A percentile compares a stretch with the other conserved stretches of the same genome.
phyloP scores from a whole-genome alignment of 2,329 filamentous ascomycete genomes.

The Lecanicillium sp. region DNA sequence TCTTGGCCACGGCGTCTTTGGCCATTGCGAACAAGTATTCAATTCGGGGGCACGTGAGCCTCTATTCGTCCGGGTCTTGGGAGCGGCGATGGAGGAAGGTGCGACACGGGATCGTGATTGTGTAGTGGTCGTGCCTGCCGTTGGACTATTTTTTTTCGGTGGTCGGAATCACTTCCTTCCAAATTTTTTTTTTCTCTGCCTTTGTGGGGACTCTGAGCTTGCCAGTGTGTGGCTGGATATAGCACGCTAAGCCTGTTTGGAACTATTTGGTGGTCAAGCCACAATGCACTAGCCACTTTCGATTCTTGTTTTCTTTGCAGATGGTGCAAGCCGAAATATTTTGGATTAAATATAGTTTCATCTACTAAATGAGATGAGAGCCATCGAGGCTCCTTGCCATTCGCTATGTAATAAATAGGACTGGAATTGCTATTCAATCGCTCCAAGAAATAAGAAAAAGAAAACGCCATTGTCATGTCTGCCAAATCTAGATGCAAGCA shows the following conservation, averaged over 20 bases:
- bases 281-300: slow-evolving; percentile 7
- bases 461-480: too few species aligned
- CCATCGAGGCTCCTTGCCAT: background rate
- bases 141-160: slow-evolving; percentile 14
- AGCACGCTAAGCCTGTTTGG: slow-evolving; percentile 8
- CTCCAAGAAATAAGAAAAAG: too few species aligned
- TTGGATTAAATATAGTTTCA: background rate
- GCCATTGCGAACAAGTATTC: slow-evolving; percentile 24
- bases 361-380: too few species aligned
- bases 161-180: slow-evolving; percentile 18
- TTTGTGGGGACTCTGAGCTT: slow-evolving; percentile 22
- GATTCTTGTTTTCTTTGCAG: background rate
- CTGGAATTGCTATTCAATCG: too few species aligned
- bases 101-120: slow-evolving; percentile 5
- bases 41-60: slow-evolving; percentile 1
- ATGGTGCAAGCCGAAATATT: background rate
- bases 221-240: slow-evolving; percentile 15
- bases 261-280: slow-evolving; percentile 7
- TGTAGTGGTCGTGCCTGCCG: background rate
- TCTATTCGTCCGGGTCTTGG: background rate
- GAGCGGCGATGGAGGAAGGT: slow-evolving; percentile 13
- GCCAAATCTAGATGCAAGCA: too few species aligned
- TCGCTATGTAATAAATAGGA: too few species aligned
- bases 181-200: slow-evolving; percentile 23
- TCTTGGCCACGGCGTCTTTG: slow-evolving; percentile 35